phyloP scores from a whole-genome alignment of 164 flowering plant species.

The Annona cherimola region DNA sequence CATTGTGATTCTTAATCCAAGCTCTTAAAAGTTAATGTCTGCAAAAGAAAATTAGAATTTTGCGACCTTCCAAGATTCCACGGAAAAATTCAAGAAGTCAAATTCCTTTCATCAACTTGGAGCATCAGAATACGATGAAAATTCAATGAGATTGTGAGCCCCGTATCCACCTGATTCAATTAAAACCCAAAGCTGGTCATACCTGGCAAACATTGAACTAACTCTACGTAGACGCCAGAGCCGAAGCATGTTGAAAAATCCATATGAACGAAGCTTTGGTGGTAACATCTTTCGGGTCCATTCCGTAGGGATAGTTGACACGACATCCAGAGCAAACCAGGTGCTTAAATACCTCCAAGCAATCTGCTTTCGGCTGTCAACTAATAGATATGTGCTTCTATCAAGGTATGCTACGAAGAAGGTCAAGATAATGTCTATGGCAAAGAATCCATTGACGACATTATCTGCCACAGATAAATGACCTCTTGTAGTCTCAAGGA shows the following conservation, averaged over 20 bases:
- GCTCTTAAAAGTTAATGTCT: neutral
- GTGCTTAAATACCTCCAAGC: constrained; percentile 65
- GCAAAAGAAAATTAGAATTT: neutral
- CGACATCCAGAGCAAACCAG: constrained; percentile 78
- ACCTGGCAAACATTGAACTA: constrained; percentile 79
- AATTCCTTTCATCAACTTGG: neutral
- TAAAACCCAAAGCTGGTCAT: neutral
- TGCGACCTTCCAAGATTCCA: neutral
- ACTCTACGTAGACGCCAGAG: constrained; percentile 98
- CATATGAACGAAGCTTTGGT: constrained; percentile 39
- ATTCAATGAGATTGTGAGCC: neutral
- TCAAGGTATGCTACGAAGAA: constrained; percentile 93
- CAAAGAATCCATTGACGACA: constrained; percentile 86
- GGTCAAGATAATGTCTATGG: constrained; percentile 71
- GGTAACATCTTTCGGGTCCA: constrained; percentile 54
- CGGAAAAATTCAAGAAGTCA: neutral
- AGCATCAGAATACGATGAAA: neutral
- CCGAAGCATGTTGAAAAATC: constrained; percentile 89
- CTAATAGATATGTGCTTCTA: constrained; percentile 48
- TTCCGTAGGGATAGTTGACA: constrained; percentile 84
- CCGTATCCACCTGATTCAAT: neutral
- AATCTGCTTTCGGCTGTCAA: constrained; percentile 62
- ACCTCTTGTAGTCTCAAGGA: constrained; percentile 45
- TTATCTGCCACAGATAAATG: constrained; percentile 61
- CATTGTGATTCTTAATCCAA: neutral